Conservation (phyloP, 257 asterid species). For the Penstemon newberryi region DNA sequence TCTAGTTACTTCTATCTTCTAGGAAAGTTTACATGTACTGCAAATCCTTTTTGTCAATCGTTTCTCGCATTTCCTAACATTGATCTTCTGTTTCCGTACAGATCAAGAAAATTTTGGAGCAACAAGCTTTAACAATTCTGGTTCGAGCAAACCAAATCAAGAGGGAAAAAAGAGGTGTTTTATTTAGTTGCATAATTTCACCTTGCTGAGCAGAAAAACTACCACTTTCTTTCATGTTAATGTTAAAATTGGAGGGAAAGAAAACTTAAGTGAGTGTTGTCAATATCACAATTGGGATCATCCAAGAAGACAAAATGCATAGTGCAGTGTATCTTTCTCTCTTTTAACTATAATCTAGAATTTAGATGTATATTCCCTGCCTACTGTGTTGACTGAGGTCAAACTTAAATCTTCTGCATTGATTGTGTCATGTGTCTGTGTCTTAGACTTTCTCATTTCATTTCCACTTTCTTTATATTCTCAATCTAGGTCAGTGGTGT, state of each 20-base stretch:
- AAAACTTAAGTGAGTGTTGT: constrained; percentile 1
- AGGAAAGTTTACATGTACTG: constrained; percentile 8
- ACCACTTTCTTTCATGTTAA: constrained; percentile 6
- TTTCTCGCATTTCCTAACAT: constrained; percentile 17
- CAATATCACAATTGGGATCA: background rate
- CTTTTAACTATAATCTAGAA: constrained; percentile 3
- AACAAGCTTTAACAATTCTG: constrained; percentile 34
- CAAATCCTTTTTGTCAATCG: background rate
- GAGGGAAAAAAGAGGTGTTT: constrained; percentile 59
- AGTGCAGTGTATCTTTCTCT: background rate
- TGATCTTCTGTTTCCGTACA: constrained; percentile 28
- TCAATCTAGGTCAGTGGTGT: constrained; percentile 44
- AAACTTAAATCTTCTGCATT: background rate
- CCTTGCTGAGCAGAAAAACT: constrained; percentile 13
- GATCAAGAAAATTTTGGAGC: constrained; percentile 40
- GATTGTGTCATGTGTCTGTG: background rate
- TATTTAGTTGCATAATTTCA: constrained; percentile 20
- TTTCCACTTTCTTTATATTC: constrained; percentile 21
- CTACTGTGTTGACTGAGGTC: background rate
- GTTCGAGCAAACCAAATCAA: constrained; percentile 39
- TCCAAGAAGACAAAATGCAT: constrained; percentile 3
- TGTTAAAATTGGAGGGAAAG: constrained; percentile 6
- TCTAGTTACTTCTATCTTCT: constrained; percentile 1
- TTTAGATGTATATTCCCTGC: constrained; percentile 9
- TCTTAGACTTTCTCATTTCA: constrained; percentile 25